These are phyloP conservation scores for Laguncularia racemosa DNA, from an alignment of 345 rosid species.

Conservation along the genomic window DNA sequence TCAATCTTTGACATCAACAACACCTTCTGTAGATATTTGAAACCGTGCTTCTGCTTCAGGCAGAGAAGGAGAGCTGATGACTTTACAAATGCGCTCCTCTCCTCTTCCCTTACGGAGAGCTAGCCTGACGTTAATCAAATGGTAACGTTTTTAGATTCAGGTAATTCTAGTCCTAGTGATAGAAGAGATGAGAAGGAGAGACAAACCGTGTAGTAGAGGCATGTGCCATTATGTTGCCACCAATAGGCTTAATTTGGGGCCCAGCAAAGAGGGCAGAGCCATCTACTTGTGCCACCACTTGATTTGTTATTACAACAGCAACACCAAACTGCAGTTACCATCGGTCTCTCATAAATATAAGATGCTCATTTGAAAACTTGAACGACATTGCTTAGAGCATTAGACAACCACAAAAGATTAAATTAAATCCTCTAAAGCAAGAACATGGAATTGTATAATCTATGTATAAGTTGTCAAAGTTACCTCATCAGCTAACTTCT, in stretches of 20 bases:
- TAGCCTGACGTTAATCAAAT: slow-evolving; percentile 32
- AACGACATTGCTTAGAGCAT: background rate
- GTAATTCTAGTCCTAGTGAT: background rate
- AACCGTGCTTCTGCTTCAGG: slow-evolving; percentile 94
- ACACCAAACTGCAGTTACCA: slow-evolving; percentile 66
- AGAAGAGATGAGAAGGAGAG: background rate
- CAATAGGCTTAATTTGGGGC: slow-evolving; percentile 96
- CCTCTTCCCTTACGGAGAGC: slow-evolving; percentile 93
- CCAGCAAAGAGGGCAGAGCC: slow-evolving; percentile 94
- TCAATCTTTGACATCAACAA: slow-evolving; percentile 80
- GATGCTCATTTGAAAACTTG: background rate
- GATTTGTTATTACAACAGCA: slow-evolving; percentile 90
- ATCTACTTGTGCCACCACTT: slow-evolving; percentile 98
- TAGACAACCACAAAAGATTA: no score
- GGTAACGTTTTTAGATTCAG: slow-evolving; percentile 1
- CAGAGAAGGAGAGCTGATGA: slow-evolving; percentile 91
- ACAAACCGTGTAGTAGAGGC: slow-evolving; percentile 93
- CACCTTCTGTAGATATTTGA: slow-evolving; percentile 82
- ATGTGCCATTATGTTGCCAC: slow-evolving; percentile 98
- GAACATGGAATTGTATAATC: background rate
- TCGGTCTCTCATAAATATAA: background rate
- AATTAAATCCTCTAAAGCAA: no score
- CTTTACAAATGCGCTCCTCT: slow-evolving; percentile 94
- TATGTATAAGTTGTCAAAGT: background rate
- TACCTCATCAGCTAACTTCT: slow-evolving; percentile 97